Percentiles rank a stretch among this genome's conserved stretches.
Evolutionary conservation across 2,329 filamentous ascomycete genomes (phyloP).

Genomic region (Atkinsonella hypoxylon): DNA sequence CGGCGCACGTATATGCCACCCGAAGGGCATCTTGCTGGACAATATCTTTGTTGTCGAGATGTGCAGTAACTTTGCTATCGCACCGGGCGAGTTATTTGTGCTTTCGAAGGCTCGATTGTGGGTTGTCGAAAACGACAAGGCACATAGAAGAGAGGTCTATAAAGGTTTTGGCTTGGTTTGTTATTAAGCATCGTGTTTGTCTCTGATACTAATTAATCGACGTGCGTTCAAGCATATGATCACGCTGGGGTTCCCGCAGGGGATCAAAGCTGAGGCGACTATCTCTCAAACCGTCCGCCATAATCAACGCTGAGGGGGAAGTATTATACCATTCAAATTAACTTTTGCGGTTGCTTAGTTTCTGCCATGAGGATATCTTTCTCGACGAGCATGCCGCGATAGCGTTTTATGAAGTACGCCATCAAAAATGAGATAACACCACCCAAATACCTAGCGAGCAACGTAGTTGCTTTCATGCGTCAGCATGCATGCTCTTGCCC

Average conservation of each 20-base stretch:
- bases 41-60: slow-evolving; percentile 32
- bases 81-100: slow-evolving; percentile 10
- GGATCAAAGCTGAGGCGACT: background rate
- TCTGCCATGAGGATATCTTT: no score
- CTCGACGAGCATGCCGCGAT: no score
- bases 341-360: no score
- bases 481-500: no score
- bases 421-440: no score
- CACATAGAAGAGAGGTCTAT: slow-evolving; percentile 12
- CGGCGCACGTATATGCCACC: slow-evolving; percentile 36
- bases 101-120: slow-evolving; percentile 11
- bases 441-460: no score
- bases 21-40: slow-evolving; percentile 33
- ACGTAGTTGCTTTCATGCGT: no score
- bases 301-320: background rate
- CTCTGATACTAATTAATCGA: background rate
- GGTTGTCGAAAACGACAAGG: slow-evolving; percentile 10
- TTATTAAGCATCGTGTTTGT: background rate
- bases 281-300: background rate
- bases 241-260: background rate
- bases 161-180: slow-evolving; percentile 11
- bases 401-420: no score
- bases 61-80: slow-evolving; percentile 11
- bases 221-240: background rate
- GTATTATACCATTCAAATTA: no score